phyloP scores from a whole-genome alignment of 2,329 filamentous ascomycete species.

The Alternaria conjuncta region DNA sequence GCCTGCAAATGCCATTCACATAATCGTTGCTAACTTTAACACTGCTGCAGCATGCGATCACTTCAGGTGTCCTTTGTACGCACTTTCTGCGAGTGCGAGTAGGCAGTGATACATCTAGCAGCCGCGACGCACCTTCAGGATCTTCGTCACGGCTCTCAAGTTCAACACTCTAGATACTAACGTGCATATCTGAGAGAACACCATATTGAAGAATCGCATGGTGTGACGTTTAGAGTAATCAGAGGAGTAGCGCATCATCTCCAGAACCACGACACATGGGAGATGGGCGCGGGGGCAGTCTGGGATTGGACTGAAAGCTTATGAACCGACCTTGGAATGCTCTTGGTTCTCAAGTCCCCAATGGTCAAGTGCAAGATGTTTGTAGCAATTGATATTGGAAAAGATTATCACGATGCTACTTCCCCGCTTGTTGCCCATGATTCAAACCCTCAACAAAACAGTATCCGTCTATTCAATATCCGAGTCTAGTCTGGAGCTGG shows the following conservation, averaged over 20 bases:
- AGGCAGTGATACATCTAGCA: too few relatives aligned
- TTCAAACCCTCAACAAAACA: neutral
- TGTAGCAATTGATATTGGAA: slow-evolving; percentile 14
- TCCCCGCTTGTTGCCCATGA: slow-evolving; percentile 1
- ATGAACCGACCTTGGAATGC: neutral
- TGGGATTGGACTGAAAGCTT: slow-evolving; percentile 49
- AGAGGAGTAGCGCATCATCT: slow-evolving; percentile 59
- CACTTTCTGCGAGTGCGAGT: too few relatives aligned
- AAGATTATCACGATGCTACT: slow-evolving; percentile 25
- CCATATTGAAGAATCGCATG: slow-evolving; percentile 17
- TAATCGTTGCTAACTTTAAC: neutral
- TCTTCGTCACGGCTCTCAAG: too few relatives aligned
- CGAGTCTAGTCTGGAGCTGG: slow-evolving; percentile 14
- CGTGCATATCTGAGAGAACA: too few relatives aligned
- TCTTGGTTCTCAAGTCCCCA: neutral
- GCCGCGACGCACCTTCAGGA: too few relatives aligned
- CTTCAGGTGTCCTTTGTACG: too few relatives aligned
- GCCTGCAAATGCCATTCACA: slow-evolving; percentile 6
- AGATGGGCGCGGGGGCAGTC: slow-evolving; percentile 56
- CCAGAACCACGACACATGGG: slow-evolving; percentile 60
- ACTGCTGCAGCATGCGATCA: neutral
- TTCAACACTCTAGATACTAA: too few relatives aligned
- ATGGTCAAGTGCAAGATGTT: neutral
- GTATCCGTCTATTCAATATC: slow-evolving; percentile 8
- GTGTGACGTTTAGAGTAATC: slow-evolving; percentile 54